Evolutionary conservation across 2,329 filamentous ascomycete genomes (phyloP), one percentile per base, ranked within the genome.

Genomic region (Trichoderma sp.): DNA sequence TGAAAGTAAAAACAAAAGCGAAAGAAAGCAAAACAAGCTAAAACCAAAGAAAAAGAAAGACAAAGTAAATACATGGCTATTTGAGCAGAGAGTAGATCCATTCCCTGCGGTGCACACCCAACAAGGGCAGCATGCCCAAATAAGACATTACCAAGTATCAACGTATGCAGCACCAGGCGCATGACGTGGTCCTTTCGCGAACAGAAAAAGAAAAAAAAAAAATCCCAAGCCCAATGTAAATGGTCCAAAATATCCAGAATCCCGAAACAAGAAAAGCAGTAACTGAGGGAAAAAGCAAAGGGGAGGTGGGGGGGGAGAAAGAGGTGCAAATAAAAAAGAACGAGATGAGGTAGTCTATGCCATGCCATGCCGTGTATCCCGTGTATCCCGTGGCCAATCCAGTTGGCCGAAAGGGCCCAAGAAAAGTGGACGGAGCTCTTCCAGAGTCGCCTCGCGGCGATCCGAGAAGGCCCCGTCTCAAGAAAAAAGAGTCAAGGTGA

Each of bases 371-470:
- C 67, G 68, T 62, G 33, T 43, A 43, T 63, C 57, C 37, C 31
- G 61, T 71, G 70, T 69, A 69, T 63, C 52, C 60, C 70, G 37
- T 53, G 56, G 68, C 68, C 68, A 71, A 68, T 60, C 71, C 71
- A 70, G 71, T 57, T 70, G 64, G 56, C 71, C 33, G 1, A 66
- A 66, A 55, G 61, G 61, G 35, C 21, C 21, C 37, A 67, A 57
- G 62, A 65, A 65, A 65, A 65, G 37, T 35, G 62, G 53, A 65
- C 53, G 56, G 29, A 37, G 27, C 40, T 27, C 61, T 35, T 60
- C 13, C 68, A 49, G 65, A 62, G 53, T 65, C 47, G 76, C 76
- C 76, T 76, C 60, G 76, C 74, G 75, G 76, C 76, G 71, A 68
- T 73, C 74, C 52, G 47, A 47, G 11, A 60, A 52, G 31, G 16